A percentile compares a stretch with the other conserved stretches of the same genome.
These are phyloP conservation scores for Rhodotorula sp. DNA, from an alignment of 1,284 basidiomycete genomes.

Conservation along the genomic window DNA sequence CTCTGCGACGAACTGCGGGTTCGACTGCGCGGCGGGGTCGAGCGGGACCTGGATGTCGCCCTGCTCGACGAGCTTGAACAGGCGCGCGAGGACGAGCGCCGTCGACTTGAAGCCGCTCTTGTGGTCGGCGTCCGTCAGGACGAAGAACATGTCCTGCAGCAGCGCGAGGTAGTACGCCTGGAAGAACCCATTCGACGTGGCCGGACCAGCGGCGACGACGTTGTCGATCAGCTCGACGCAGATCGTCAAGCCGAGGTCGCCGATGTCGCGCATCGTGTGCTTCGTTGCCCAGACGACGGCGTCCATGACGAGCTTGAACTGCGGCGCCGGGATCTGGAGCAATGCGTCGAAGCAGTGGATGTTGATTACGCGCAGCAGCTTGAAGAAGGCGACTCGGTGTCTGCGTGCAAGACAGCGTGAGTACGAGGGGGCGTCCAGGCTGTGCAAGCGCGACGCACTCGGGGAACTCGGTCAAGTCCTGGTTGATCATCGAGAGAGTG, in stretches of 20 bases:
- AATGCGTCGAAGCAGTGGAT: conserved; percentile 83
- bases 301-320: conserved; percentile 97
- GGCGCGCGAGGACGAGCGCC: conserved; percentile 81
- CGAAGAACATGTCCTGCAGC: conserved; percentile 95
- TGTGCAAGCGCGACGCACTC: conserved; percentile 55
- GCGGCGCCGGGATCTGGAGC: conserved; percentile 29
- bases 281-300: conserved; percentile 99
- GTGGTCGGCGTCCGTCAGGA: conserved; percentile 61
- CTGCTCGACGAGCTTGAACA: conserved; percentile 90
- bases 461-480: conserved; percentile 94
- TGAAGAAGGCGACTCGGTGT: conserved; percentile 96
- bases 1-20: conserved; percentile 79
- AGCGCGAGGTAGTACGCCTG: conserved; percentile 88
- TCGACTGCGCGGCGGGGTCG: conserved; percentile 75
- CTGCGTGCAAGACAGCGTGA: background rate
- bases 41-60: conserved; percentile 80
- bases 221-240: conserved; percentile 95
- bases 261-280: conserved; percentile 99
- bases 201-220: conserved; percentile 77
- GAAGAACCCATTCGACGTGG: conserved; percentile 80
- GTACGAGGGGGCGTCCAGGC: too few species aligned
- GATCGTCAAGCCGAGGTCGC: conserved; percentile 93
- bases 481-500: conserved; percentile 95
- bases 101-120: conserved; percentile 71
- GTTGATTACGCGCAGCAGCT: conserved; percentile 90